phyloP scores from a whole-genome alignment of 495 filamentous ascomycete genomes.

The Trichoderma gamsii region DNA sequence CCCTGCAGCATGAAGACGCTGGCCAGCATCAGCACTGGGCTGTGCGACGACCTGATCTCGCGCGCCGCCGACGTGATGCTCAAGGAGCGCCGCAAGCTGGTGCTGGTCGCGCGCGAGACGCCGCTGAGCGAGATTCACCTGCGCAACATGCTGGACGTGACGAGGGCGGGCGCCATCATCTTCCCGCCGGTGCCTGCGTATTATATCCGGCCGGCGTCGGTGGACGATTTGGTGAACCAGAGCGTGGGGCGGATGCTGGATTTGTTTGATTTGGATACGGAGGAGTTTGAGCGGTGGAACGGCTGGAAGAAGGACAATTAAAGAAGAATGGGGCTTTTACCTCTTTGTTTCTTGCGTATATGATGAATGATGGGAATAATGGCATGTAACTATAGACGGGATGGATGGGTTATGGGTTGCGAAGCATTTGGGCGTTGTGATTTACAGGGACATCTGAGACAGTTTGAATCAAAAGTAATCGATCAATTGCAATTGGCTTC shows the following conservation, averaged over 20 bases:
- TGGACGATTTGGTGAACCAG: constrained; percentile 39
- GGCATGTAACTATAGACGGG: background rate
- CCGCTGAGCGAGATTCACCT: constrained; percentile 43
- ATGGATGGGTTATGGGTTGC: background rate
- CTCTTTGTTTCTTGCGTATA: background rate
- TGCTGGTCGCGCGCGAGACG: constrained; percentile 40
- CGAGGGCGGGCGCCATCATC: constrained; percentile 34
- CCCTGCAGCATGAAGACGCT: constrained; percentile 41
- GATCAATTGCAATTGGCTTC: too few relatives aligned
- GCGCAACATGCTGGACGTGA: constrained; percentile 39
- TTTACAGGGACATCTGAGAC: background rate
- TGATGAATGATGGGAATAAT: too few relatives aligned
- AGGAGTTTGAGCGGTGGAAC: constrained; percentile 35
- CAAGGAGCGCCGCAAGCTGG: constrained; percentile 38
- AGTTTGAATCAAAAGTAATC: background rate
- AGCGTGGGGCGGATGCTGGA: constrained; percentile 42
- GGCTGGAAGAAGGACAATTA: background rate
- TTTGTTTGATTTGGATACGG: constrained; percentile 40
- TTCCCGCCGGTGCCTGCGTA: constrained; percentile 42
- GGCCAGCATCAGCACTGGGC: constrained; percentile 28
- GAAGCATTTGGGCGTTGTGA: background rate
- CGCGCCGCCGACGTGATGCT: constrained; percentile 43
- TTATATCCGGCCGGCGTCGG: constrained; percentile 31
- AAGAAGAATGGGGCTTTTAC: too few relatives aligned
- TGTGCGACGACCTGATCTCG: constrained; percentile 42